Conservation (phyloP, 2,329 filamentous ascomycete species). For the Plectosphaerella sp. region DNA sequence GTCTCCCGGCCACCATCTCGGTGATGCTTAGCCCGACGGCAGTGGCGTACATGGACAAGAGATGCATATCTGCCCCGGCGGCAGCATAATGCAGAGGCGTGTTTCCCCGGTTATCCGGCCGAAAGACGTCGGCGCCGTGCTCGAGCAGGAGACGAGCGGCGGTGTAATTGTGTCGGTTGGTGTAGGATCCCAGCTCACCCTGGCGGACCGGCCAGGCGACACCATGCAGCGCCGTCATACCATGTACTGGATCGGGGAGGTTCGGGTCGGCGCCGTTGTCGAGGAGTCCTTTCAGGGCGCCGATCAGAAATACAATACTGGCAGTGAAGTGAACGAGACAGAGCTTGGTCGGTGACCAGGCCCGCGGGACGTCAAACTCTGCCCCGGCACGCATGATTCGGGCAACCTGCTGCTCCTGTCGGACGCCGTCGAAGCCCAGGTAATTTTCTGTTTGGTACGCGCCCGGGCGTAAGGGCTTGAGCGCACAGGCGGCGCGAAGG, state of each 20-base stretch:
- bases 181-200: not conserved
- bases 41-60: constrained; percentile 15
- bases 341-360: not conserved
- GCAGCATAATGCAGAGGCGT: constrained; percentile 16
- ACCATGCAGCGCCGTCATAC: constrained; percentile 16
- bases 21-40: not conserved
- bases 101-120: constrained; percentile 15
- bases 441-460: not conserved
- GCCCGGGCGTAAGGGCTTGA: not conserved
- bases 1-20: not conserved
- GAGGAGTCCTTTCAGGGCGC: constrained; percentile 16
- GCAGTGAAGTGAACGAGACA: constrained; percentile 7
- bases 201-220: constrained; percentile 8
- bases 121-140: constrained; percentile 12
- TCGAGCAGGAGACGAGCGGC: constrained; percentile 11
- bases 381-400: constrained; percentile 15
- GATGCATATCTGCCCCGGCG: constrained; percentile 7
- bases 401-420: constrained; percentile 13
- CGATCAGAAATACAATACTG: constrained; percentile 4
- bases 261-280: constrained; percentile 20
- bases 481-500: not conserved
- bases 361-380: constrained; percentile 8
- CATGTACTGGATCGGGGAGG: not conserved
- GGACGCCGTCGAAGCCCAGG: constrained; percentile 8
- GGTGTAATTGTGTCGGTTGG: constrained; percentile 6